Percentiles rank a stretch among this genome's conserved stretches.
phyloP scores from a whole-genome alignment of 768 basidiomycete species.

The Russula foetens region DNA sequence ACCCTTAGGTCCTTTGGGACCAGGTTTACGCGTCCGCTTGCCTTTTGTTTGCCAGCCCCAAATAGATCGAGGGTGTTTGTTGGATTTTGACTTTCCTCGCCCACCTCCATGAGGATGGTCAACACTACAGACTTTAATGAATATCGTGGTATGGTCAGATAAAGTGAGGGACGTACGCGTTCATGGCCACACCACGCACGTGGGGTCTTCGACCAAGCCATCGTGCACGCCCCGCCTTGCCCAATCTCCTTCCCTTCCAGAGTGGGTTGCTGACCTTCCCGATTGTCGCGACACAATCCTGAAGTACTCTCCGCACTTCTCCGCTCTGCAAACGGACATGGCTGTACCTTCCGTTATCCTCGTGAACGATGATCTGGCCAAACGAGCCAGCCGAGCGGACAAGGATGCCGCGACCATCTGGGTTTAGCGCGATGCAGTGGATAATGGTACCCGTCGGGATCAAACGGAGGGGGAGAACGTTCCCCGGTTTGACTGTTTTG shows the following conservation, averaged over 20 bases:
- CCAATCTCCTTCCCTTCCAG: slow-evolving; percentile 77
- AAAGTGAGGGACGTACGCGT: slow-evolving; percentile 49
- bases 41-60: slow-evolving; percentile 95
- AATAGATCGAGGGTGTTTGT: slow-evolving; percentile 87
- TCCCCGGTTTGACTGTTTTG: slow-evolving; percentile 80
- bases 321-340: slow-evolving; percentile 87
- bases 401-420: slow-evolving; percentile 69
- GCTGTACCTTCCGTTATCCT: slow-evolving; percentile 60
- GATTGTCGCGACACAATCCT: slow-evolving; percentile 79
- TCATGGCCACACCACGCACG: slow-evolving; percentile 96
- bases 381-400: slow-evolving; percentile 86
- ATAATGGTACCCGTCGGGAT: slow-evolving; percentile 90
- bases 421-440: slow-evolving; percentile 74
- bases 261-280: slow-evolving; percentile 88
- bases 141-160: background rate
- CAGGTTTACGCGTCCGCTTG: slow-evolving; percentile 86
- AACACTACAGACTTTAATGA: slow-evolving; percentile 36
- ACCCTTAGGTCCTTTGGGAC: slow-evolving; percentile 83
- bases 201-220: slow-evolving; percentile 82
- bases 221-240: slow-evolving; percentile 85
- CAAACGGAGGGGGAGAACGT: slow-evolving; percentile 84
- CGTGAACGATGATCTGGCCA: slow-evolving; percentile 74
- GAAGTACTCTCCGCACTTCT: slow-evolving; percentile 80
- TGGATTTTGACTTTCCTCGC: slow-evolving; percentile 94
- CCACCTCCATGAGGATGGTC: slow-evolving; percentile 98